A percentile compares a stretch with the other conserved stretches of the same genome.
Conservation (phyloP, 2,329 filamentous ascomycete species). For the Diaporthe sp. region DNA sequence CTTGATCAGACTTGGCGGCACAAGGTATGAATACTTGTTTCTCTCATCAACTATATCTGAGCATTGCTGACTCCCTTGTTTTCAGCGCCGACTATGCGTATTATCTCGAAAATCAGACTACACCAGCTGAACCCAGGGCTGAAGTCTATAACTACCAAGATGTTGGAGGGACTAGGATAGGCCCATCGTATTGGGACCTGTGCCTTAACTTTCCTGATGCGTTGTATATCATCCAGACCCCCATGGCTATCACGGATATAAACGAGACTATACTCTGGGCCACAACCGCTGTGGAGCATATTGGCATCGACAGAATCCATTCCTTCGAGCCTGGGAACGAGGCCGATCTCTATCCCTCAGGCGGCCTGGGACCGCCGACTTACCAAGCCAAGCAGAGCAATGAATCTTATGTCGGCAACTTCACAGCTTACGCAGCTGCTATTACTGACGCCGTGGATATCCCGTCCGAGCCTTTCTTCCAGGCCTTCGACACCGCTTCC, state of each 20-base stretch:
- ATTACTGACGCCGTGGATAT: slow-evolving; percentile 46
- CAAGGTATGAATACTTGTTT: slow-evolving; percentile 34
- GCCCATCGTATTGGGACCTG: slow-evolving; percentile 50
- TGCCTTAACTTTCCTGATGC: slow-evolving; percentile 48
- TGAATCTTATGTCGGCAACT: slow-evolving; percentile 52
- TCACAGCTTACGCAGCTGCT: slow-evolving; percentile 49
- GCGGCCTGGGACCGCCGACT: slow-evolving; percentile 48
- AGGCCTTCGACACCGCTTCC: slow-evolving; percentile 51
- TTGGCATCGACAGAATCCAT: slow-evolving; percentile 50
- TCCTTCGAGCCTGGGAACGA: slow-evolving; percentile 53
- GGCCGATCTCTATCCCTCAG: slow-evolving; percentile 49
- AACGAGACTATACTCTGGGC: slow-evolving; percentile 51
- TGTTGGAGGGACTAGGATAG: slow-evolving; percentile 50
- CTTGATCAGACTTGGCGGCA: slow-evolving; percentile 52
- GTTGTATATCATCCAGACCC: slow-evolving; percentile 52
- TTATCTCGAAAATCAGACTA: slow-evolving; percentile 48
- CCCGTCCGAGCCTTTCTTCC: slow-evolving; percentile 48
- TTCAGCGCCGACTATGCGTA: slow-evolving; percentile 50
- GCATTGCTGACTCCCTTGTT: not conserved
- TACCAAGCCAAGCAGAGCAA: slow-evolving; percentile 51
- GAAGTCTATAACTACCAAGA: slow-evolving; percentile 51
- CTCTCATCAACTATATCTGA: not conserved
- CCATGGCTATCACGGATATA: slow-evolving; percentile 51
- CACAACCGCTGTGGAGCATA: slow-evolving; percentile 45
- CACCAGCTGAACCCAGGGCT: slow-evolving; percentile 48